Conservation (phyloP, 1,139 yeast genomes). For the Sugiyamaella grinbergsii region DNA sequence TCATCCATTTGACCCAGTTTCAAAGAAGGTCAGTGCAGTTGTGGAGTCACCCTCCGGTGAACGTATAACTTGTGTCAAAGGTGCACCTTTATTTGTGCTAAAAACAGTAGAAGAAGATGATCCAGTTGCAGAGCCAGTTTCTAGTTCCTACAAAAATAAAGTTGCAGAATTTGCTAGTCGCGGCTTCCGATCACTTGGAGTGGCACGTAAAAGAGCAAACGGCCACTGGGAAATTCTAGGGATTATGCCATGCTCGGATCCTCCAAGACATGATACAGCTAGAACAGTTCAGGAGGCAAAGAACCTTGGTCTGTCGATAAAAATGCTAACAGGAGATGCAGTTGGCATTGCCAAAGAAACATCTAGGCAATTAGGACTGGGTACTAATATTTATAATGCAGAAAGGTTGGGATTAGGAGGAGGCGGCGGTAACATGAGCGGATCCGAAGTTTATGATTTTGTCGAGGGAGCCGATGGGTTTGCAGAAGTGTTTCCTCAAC, state of each 20-base stretch:
- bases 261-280: constrained; percentile 75
- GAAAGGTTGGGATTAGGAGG: constrained; percentile 72
- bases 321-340: constrained; percentile 77
- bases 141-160: constrained; percentile 66
- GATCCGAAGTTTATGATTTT: constrained; percentile 72
- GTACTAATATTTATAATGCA: constrained; percentile 71
- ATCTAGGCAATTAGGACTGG: constrained; percentile 69
- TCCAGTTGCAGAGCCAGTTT: constrained; percentile 55
- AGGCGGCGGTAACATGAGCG: constrained; percentile 75
- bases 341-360: constrained; percentile 76
- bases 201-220: constrained; percentile 71
- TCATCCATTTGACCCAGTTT: constrained; percentile 73
- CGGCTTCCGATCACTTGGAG: constrained; percentile 75
- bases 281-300: constrained; percentile 68
- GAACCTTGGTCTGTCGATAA: constrained; percentile 64
- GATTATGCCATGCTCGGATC: constrained; percentile 74
- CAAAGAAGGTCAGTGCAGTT: constrained; percentile 69
- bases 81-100: constrained; percentile 71
- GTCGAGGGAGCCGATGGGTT: constrained; percentile 81
- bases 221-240: constrained; percentile 69
- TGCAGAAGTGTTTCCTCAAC: constrained; percentile 83
- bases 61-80: constrained; percentile 68
- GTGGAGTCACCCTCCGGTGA: constrained; percentile 71
- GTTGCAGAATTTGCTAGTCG: constrained; percentile 73
- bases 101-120: constrained; percentile 72